Evolutionary conservation across 495 filamentous ascomycete genomes (phyloP).

Genomic region (Penicillium paradoxum): DNA sequence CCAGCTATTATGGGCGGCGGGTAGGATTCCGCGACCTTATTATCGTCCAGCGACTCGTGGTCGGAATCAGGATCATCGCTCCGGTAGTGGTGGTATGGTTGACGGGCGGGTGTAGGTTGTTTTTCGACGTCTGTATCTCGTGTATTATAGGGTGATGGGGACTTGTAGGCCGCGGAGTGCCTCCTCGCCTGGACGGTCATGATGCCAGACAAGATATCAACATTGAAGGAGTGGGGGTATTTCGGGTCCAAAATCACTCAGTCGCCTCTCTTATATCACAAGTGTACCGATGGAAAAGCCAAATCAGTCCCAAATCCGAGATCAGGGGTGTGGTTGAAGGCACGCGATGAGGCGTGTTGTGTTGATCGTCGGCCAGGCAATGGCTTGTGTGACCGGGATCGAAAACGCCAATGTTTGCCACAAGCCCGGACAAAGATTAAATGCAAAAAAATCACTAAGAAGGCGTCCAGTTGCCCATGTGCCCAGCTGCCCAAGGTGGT

Average conservation of each 20-base stretch:
- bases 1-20: constrained; percentile 48
- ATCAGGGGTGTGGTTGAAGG: constrained; percentile 4
- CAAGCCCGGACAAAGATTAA: not conserved
- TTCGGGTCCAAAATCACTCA: constrained; percentile 3
- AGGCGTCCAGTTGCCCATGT: not conserved
- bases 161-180: constrained; percentile 29
- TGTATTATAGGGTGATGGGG: constrained; percentile 21
- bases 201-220: constrained; percentile 17
- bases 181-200: constrained; percentile 39
- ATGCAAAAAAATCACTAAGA: not conserved
- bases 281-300: not conserved
- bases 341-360: constrained; percentile 13
- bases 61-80: constrained; percentile 29
- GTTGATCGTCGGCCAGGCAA: constrained; percentile 28
- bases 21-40: constrained; percentile 28
- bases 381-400: not conserved
- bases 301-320: not conserved
- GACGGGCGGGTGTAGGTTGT: constrained; percentile 22
- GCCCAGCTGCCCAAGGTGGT: not conserved
- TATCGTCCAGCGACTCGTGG: constrained; percentile 20
- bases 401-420: not conserved
- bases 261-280: not conserved
- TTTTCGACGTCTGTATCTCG: constrained; percentile 35
- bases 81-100: constrained; percentile 17
- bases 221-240: constrained; percentile 10